Conservation (phyloP, 2,329 filamentous ascomycete species). For the Sphaerulina vaccinii region DNA sequence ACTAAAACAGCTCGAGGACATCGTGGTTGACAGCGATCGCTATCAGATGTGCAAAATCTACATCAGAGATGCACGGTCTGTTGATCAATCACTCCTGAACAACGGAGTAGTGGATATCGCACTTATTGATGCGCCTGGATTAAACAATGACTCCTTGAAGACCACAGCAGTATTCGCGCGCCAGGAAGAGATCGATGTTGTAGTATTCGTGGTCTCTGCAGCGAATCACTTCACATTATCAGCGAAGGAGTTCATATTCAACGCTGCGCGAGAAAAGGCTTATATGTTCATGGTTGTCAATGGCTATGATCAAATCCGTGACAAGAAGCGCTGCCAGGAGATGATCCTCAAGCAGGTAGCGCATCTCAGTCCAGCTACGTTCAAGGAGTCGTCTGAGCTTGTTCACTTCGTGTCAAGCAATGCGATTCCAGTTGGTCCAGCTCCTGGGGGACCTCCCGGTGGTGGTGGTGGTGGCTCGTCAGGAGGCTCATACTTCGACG, state of each 20-base stretch:
- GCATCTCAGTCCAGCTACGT: constrained; percentile 84
- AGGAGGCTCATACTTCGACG: constrained; percentile 40
- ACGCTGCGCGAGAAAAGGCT: constrained; percentile 92
- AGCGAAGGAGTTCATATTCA: constrained; percentile 96
- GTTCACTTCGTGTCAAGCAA: constrained; percentile 99
- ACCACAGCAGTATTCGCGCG: constrained; percentile 96
- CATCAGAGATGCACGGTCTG: constrained; percentile 80
- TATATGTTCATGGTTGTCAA: constrained; percentile 99
- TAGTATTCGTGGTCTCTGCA: constrained; percentile 96
- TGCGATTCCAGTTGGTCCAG: constrained; percentile 73
- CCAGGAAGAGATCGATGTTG: constrained; percentile 97
- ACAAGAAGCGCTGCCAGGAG: constrained; percentile 87
- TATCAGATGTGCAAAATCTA: constrained; percentile 98
- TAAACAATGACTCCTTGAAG: constrained; percentile 95
- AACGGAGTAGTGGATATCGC: constrained; percentile 98
- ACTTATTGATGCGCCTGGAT: constrained; percentile 89
- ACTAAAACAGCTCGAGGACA: constrained; percentile 75
- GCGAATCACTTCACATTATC: constrained; percentile 97
- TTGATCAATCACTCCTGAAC: constrained; percentile 91
- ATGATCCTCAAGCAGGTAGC: constrained; percentile 89
- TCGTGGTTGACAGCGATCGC: constrained; percentile 82
- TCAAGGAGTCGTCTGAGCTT: constrained; percentile 86
- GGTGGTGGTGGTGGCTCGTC: constrained; percentile 33
- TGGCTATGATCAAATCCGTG: constrained; percentile 88
- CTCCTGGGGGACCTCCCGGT: constrained; percentile 56